Evolutionary conservation across 805 yeast species (phyloP).

Genomic region (Nakazawaea ernobii): DNA sequence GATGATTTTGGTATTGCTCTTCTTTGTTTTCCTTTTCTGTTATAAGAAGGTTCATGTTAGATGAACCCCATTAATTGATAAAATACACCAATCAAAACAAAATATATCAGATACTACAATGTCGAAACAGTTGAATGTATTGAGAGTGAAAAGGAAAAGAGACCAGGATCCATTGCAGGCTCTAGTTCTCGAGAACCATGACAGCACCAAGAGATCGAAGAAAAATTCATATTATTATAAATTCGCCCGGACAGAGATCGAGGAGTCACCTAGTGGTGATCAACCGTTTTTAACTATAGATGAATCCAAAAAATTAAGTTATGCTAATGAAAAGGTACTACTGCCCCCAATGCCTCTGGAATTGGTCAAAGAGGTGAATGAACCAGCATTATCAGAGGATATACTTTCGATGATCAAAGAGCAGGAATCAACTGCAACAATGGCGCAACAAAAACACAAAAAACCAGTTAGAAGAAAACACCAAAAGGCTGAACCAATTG

Average conservation of each 20-base stretch:
- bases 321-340: slow-evolving; percentile 14
- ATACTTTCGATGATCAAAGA: slow-evolving; percentile 6
- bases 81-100: not conserved
- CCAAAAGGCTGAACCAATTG: slow-evolving; percentile 5
- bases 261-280: slow-evolving; percentile 7
- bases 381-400: slow-evolving; percentile 57
- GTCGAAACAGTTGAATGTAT: slow-evolving; percentile 46
- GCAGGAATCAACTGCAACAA: not conserved
- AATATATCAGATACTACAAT: not conserved
- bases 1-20: too few species aligned
- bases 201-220: slow-evolving; percentile 32
- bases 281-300: slow-evolving; percentile 6
- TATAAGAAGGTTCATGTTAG: too few species aligned
- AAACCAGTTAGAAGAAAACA: slow-evolving; percentile 9
- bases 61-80: not conserved
- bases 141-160: slow-evolving; percentile 82
- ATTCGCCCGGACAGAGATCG: slow-evolving; percentile 41
- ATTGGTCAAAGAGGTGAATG: slow-evolving; percentile 27
- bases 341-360: slow-evolving; percentile 11
- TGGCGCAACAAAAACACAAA: not conserved
- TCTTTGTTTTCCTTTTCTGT: too few species aligned
- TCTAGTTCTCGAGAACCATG: slow-evolving; percentile 40
- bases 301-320: slow-evolving; percentile 1
- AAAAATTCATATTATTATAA: slow-evolving; percentile 34
- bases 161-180: slow-evolving; percentile 89